Evolutionary conservation across 805 yeast genomes (phyloP).

Genomic region (Ogataea paradorogensis): DNA sequence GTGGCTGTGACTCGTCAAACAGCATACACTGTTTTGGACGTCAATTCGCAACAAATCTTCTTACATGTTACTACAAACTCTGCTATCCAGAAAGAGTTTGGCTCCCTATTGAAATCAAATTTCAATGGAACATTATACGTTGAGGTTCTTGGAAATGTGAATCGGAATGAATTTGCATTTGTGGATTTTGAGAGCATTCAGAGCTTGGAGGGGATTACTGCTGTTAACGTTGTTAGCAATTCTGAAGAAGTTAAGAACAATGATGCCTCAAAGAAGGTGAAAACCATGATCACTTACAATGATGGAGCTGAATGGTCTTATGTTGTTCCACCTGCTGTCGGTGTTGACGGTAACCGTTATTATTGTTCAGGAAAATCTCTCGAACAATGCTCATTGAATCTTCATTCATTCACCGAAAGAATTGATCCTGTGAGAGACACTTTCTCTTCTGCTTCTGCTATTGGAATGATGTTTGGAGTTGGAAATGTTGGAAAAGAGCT

Average conservation of each 20-base stretch:
- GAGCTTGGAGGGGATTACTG: slow-evolving; percentile 79
- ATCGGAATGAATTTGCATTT: slow-evolving; percentile 67
- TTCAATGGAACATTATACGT: slow-evolving; percentile 89
- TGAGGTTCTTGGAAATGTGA: slow-evolving; percentile 63
- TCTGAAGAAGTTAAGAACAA: slow-evolving; percentile 37
- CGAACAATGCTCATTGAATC: slow-evolving; percentile 70
- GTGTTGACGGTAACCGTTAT: slow-evolving; percentile 57
- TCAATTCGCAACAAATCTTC: slow-evolving; percentile 68
- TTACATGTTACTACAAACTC: slow-evolving; percentile 74
- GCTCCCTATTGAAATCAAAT: slow-evolving; percentile 82
- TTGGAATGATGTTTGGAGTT: slow-evolving; percentile 86
- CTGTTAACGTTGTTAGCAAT: slow-evolving; percentile 69
- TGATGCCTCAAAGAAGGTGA: slow-evolving; percentile 48
- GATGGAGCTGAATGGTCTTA: slow-evolving; percentile 89
- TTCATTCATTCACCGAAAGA: slow-evolving; percentile 91
- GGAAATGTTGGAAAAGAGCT: slow-evolving; percentile 82
- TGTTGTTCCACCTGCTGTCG: slow-evolving; percentile 64
- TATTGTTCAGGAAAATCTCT: slow-evolving; percentile 46
- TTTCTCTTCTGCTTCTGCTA: slow-evolving; percentile 82
- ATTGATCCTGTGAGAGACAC: slow-evolving; percentile 73
- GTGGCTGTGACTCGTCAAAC: slow-evolving; percentile 57
- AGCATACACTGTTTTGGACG: slow-evolving; percentile 78
- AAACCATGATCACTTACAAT: slow-evolving; percentile 75
- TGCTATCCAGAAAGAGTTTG: slow-evolving; percentile 55
- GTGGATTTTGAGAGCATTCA: slow-evolving; percentile 87